A percentile compares a stretch with the other conserved stretches of the same genome.
phyloP scores from a whole-genome alignment of 2,329 filamentous ascomycete species.

The Epichloe amarillans region DNA sequence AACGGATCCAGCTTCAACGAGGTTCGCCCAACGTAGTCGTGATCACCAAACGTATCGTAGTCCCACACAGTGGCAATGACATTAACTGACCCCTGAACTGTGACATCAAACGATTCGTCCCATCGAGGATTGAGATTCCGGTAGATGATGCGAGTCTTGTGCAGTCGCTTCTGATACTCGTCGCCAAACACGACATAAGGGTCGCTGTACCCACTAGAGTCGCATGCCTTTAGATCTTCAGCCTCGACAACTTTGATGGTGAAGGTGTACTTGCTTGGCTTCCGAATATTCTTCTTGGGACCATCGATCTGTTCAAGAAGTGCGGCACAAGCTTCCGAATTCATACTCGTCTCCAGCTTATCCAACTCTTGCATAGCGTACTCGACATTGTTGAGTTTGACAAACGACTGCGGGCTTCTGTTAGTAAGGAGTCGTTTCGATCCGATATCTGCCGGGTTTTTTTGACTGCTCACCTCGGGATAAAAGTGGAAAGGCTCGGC shows the following conservation, averaged over 20 bases:
- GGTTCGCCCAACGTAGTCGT: conserved; percentile 94
- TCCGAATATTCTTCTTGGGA: conserved; percentile 49
- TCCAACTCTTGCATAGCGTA: conserved; percentile 88
- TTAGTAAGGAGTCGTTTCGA: conserved; percentile 14
- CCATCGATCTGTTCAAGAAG: conserved; percentile 65
- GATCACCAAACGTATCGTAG: conserved; percentile 91
- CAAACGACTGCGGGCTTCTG: conserved; percentile 56
- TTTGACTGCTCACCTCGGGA: conserved; percentile 51
- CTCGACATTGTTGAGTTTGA: conserved; percentile 96
- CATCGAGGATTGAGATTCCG: conserved; percentile 85
- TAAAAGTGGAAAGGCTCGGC: conserved; percentile 96
- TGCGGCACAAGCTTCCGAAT: conserved; percentile 80
- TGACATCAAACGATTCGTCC: conserved; percentile 96
- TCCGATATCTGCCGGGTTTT: background rate
- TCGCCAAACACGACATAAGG: conserved; percentile 95
- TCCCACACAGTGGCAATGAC: conserved; percentile 97
- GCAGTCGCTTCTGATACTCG: conserved; percentile 91
- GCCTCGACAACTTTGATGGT: conserved; percentile 98
- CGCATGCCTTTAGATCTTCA: conserved; percentile 95
- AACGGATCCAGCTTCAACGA: conserved; percentile 95
- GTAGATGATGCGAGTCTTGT: conserved; percentile 87
- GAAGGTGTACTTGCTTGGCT: conserved; percentile 83
- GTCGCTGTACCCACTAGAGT: conserved; percentile 86
- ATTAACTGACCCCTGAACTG: conserved; percentile 80
- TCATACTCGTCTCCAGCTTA: conserved; percentile 76